Conservation (phyloP, 164 flowering plant genomes). For the Berberis thunbergii region DNA sequence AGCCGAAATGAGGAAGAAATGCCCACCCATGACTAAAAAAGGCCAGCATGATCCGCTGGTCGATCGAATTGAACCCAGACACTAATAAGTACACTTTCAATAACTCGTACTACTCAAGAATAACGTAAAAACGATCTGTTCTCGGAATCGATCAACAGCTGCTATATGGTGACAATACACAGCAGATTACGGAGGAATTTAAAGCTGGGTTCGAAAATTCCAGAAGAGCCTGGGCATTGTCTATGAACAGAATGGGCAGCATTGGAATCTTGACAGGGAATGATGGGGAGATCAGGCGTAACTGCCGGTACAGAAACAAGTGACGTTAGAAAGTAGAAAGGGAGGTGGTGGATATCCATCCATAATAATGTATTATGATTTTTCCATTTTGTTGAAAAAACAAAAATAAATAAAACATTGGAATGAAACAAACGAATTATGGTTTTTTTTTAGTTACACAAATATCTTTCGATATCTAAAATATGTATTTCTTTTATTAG, state of each 20-base stretch:
- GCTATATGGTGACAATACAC: constrained; percentile 25
- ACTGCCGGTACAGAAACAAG: constrained; percentile 38
- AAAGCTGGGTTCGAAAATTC: constrained; percentile 43
- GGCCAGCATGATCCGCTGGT: constrained; percentile 34
- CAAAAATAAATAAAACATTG: too few relatives aligned
- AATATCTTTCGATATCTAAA: too few relatives aligned
- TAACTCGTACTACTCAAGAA: constrained; percentile 38
- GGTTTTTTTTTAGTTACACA: too few relatives aligned
- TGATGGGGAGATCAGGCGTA: constrained; percentile 53
- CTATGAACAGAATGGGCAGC: constrained; percentile 59
- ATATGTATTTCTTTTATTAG: too few relatives aligned
- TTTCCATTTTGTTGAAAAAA: too few relatives aligned
- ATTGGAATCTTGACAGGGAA: constrained; percentile 48
- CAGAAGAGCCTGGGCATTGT: constrained; percentile 39
- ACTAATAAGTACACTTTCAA: constrained; percentile 29
- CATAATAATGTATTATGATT: too few relatives aligned
- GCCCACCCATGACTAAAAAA: constrained; percentile 27
- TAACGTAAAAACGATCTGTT: constrained; percentile 26
- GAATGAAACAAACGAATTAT: too few relatives aligned
- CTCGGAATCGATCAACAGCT: constrained; percentile 64
- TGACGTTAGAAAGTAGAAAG: too few relatives aligned
- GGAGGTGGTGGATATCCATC: too few relatives aligned
- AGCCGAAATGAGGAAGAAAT: constrained; percentile 28
- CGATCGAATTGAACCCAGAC: constrained; percentile 40
- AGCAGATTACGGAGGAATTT: constrained; percentile 29